phyloP scores from a whole-genome alignment of 129 eudicot species.

The Artemisia argyi region DNA sequence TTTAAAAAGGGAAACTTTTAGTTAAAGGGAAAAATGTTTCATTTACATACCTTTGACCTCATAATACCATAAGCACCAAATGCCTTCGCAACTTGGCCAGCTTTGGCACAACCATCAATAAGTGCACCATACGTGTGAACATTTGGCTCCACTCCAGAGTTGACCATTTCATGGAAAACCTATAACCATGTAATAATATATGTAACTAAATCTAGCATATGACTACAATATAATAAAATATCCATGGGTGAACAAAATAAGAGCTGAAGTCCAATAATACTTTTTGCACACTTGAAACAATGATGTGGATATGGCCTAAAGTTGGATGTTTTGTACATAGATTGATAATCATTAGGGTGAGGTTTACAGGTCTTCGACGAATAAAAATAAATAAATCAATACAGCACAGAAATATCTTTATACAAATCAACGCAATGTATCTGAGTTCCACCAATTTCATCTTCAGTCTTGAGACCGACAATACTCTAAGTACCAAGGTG shows the following conservation, averaged over 20 bases:
- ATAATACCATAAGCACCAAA: conserved; percentile 99
- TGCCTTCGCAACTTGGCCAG: conserved; percentile 97
- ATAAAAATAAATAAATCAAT: too few relatives aligned
- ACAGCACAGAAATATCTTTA: too few relatives aligned
- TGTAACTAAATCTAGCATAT: conserved; percentile 12
- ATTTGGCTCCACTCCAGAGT: conserved; percentile 81
- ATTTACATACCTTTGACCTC: conserved; percentile 83
- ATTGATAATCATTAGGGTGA: too few relatives aligned
- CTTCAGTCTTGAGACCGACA: conserved; percentile 11
- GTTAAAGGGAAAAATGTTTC: neutral
- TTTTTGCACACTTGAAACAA: too few relatives aligned
- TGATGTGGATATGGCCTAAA: too few relatives aligned
- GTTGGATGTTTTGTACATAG: too few relatives aligned
- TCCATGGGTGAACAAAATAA: neutral
- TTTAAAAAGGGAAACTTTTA: neutral
- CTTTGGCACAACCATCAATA: conserved; percentile 98
- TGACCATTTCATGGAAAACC: conserved; percentile 99
- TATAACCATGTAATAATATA: conserved; percentile 32
- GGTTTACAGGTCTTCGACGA: too few relatives aligned
- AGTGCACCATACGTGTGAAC: conserved; percentile 97
- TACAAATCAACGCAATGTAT: too few relatives aligned
- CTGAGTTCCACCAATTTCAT: neutral
- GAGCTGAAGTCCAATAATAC: conserved; percentile 10
- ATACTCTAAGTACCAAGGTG: neutral
- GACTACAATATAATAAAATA: neutral